Evolutionary conservation across 2,329 filamentous ascomycete species (phyloP).

Genomic region (Hymenoscyphus fructigenus): DNA sequence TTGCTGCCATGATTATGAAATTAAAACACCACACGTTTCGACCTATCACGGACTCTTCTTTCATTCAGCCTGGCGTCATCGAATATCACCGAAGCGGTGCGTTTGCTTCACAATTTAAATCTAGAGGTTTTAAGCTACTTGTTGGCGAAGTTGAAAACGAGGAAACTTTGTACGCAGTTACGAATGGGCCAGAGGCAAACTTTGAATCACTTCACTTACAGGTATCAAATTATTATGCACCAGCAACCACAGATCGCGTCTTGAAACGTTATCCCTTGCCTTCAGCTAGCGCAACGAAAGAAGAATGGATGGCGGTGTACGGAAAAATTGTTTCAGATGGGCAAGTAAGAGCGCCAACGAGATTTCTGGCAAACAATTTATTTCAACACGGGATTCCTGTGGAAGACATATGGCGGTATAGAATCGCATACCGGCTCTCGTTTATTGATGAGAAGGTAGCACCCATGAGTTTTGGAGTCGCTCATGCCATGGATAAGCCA

Average conservation of each 20-base stretch:
- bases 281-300: no score
- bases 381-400: slow-evolving; percentile 37
- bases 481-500: slow-evolving; percentile 44
- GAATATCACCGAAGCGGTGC: slow-evolving; percentile 40
- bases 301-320: no score
- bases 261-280: no score
- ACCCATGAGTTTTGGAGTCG: slow-evolving; percentile 38
- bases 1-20: slow-evolving; percentile 39
- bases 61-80: slow-evolving; percentile 41
- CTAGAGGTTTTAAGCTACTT: slow-evolving; percentile 38
- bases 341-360: slow-evolving; percentile 41
- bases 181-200: slow-evolving; percentile 39
- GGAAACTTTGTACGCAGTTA: slow-evolving; percentile 42
- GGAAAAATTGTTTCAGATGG: slow-evolving; percentile 34
- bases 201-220: slow-evolving; percentile 40
- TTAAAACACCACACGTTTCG: slow-evolving; percentile 48
- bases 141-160: slow-evolving; percentile 36
- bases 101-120: slow-evolving; percentile 42
- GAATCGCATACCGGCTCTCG: slow-evolving; percentile 43
- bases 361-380: slow-evolving; percentile 38
- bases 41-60: slow-evolving; percentile 44
- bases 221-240: slow-evolving; percentile 45
- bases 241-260: slow-evolving; percentile 29
- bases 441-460: slow-evolving; percentile 44
- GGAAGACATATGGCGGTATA: slow-evolving; percentile 43